Percentiles rank a stretch among this genome's conserved stretches.
phyloP scores from a whole-genome alignment of 2,329 filamentous ascomycete species.

The Arthrocladium fulminans region DNA sequence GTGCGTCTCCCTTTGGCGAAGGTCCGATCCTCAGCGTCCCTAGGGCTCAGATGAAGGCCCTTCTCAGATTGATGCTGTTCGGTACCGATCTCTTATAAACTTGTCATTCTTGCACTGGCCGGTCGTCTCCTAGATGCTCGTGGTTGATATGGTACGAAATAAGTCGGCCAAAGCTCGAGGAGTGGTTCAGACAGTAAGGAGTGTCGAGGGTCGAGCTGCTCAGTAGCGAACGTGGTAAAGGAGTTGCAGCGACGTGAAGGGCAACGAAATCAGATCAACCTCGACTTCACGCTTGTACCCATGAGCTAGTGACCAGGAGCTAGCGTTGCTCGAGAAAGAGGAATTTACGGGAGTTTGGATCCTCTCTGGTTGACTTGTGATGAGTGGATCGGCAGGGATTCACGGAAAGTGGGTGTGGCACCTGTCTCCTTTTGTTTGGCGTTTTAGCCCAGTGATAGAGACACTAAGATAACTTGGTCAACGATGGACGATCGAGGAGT shows the following conservation, averaged over 20 bases:
- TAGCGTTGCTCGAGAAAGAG: conserved; percentile 6
- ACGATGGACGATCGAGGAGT: background rate
- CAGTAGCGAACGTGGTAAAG: conserved; percentile 1
- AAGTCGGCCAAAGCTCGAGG: background rate
- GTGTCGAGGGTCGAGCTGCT: background rate
- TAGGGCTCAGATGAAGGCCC: conserved; percentile 3
- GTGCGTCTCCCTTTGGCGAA: conserved; percentile 6
- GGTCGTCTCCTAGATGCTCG: too few relatives aligned
- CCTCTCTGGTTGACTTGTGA: background rate
- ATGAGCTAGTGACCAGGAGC: conserved; percentile 2
- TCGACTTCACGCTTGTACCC: conserved; percentile 1
- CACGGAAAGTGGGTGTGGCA: conserved; percentile 11
- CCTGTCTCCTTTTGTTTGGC: conserved; percentile 6
- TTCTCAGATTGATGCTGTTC: conserved; percentile 1
- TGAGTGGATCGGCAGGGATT: conserved; percentile 7
- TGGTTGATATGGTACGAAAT: background rate
- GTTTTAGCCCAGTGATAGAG: background rate
- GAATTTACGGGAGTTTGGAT: too few relatives aligned
- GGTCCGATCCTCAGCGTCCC: conserved; percentile 10
- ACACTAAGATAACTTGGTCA: background rate
- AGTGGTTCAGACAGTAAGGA: background rate
- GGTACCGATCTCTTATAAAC: background rate
- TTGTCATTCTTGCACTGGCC: background rate
- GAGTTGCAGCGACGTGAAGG: conserved; percentile 1
- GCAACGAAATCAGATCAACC: conserved; percentile 5